These are phyloP conservation scores for Cordyceps militaris DNA, from an alignment of 2,329 filamentous ascomycete genomes.

Conservation along the genomic window DNA sequence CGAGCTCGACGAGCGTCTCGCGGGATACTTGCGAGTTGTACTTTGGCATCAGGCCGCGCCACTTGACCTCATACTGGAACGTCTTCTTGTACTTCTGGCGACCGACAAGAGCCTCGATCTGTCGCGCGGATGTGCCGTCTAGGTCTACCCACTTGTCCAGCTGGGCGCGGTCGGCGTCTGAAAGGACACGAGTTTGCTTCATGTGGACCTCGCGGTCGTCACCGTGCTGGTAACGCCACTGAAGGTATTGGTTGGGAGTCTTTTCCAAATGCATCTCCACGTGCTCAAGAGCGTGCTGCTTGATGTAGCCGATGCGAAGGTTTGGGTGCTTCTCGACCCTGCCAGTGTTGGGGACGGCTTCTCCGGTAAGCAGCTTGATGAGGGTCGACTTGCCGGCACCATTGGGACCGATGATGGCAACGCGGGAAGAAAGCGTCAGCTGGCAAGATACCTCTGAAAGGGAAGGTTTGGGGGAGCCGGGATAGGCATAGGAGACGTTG, in stretches of 20 bases:
- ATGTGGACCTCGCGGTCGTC: constrained; percentile 95
- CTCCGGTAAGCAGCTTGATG: constrained; percentile 94
- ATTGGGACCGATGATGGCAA: constrained; percentile 94
- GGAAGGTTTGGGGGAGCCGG: constrained; percentile 81
- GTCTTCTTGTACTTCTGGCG: constrained; percentile 99
- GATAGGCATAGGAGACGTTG: constrained; percentile 88
- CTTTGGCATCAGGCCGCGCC: constrained; percentile 82
- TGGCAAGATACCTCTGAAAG: constrained; percentile 80
- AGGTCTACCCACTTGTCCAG: constrained; percentile 88
- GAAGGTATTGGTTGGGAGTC: constrained; percentile 96
- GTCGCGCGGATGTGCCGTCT: constrained; percentile 70
- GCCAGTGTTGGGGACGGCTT: constrained; percentile 73
- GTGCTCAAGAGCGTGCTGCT: constrained; percentile 97
- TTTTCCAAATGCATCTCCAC: constrained; percentile 99
- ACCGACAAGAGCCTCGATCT: constrained; percentile 85
- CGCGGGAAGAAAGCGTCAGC: constrained; percentile 80
- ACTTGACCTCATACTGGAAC: constrained; percentile 98
- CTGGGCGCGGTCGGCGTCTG: constrained; percentile 75
- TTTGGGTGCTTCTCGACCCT: constrained; percentile 98
- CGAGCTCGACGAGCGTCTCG: constrained; percentile 78
- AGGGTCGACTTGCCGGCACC: constrained; percentile 97
- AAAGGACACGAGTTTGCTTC: constrained; percentile 92
- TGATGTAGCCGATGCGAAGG: constrained; percentile 97
- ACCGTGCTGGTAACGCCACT: constrained; percentile 96
- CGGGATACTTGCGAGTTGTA: constrained; percentile 88